Base-by-base conservation (phyloP, 192 early-diverging fungal species). In the Backusella parvicylindrica region DNA sequence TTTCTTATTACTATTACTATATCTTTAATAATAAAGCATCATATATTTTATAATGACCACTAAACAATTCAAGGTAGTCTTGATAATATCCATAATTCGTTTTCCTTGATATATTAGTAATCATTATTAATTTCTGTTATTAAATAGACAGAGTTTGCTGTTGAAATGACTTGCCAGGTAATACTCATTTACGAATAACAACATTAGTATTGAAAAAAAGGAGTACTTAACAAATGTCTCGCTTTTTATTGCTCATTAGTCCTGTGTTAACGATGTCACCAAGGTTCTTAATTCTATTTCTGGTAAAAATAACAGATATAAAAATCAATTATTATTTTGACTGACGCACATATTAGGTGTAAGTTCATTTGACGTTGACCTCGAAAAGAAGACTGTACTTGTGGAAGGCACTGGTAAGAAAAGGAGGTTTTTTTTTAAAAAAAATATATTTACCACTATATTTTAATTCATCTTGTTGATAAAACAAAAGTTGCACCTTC, bases 91-190 rank as follows among this genome's bases (percentile, higher is more conserved):
- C 49, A n/a, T n/a, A 50, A 50, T 50, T 50, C 7, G n/a, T 21
- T 2, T 21, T 2, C 1, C 50, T 53, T 41, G 13, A 16, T 11
- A 60, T 60, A 60, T 28, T n/a, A n/a, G n/a, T n/a, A n/a, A n/a
- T 3, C 11, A 26, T 60, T 60, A 12, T 60, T 28, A 13, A 6
- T 15, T 43, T 3, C 6, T 35, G 33, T 35, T 35, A 6, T 43
- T 43, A 60, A 60, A 35, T 75, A 91, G 85, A 88, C 92, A 2
- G 92, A 97, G 77, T 93, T 94, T 49, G 94, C 94, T 6, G 93
- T 97, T 28, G 89, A 95, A 81, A 91, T 97, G 91, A 90, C 91
- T 18, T 97, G 95, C 78, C 85, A 91, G 38, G 68, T 70, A 70
- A 16, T 0, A 12, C 12, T 28, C 28, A 38, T 23, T 36, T 11